These are phyloP conservation scores for Boletus coccyginus DNA, from an alignment of 768 basidiomycete genomes.

Conservation along the genomic window DNA sequence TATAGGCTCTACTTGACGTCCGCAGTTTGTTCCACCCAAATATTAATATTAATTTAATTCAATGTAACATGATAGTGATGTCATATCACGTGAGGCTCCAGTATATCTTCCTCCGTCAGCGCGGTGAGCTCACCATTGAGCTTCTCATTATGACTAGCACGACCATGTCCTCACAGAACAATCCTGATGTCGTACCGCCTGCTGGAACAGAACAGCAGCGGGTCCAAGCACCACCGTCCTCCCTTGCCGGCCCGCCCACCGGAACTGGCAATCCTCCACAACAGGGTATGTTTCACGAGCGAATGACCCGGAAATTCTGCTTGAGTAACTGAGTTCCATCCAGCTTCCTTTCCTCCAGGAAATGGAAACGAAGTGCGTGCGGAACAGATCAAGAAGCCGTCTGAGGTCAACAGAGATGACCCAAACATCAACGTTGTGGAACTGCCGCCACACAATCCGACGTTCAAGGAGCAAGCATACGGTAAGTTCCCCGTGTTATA, in stretches of 20 bases:
- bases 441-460: conserved; percentile 29
- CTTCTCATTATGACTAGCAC: conserved; percentile 5
- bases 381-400: conserved; percentile 25
- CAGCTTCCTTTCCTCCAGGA: conserved; percentile 37
- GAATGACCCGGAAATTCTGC: not conserved
- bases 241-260: conserved; percentile 26
- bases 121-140: not conserved
- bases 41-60: no score
- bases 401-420: conserved; percentile 27
- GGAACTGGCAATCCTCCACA: conserved; percentile 30
- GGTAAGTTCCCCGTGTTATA: conserved; percentile 35
- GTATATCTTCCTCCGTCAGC: not conserved
- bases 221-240: conserved; percentile 15
- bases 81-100: conserved; percentile 24
- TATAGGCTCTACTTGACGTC: not conserved
- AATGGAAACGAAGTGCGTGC: conserved; percentile 34
- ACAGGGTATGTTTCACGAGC: conserved; percentile 34
- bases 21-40: not conserved
- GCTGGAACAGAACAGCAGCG: conserved; percentile 4
- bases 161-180: not conserved
- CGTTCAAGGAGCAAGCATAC: conserved; percentile 60
- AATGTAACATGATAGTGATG: conserved; percentile 7
- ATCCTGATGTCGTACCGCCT: not conserved
- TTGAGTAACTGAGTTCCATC: not conserved
- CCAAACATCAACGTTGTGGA: conserved; percentile 26